phyloP scores from a whole-genome alignment of 768 basidiomycete species.

The Sarcodon sp. region DNA sequence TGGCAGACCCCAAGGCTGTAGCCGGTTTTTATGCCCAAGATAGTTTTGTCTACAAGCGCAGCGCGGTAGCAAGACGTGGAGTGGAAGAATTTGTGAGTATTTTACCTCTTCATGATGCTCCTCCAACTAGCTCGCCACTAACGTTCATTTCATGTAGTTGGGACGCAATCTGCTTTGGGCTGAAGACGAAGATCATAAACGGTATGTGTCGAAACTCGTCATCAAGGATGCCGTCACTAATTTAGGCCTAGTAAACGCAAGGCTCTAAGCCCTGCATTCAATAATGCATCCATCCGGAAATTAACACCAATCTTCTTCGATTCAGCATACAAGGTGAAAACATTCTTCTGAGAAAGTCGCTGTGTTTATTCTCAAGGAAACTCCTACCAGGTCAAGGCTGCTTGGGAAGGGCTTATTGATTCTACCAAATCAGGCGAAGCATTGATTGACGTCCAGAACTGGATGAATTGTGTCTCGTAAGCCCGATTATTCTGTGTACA shows the following conservation, averaged over 20 bases:
- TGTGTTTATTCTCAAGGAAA: too few relatives aligned
- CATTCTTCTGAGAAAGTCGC: not conserved
- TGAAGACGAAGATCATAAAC: slow-evolving; percentile 29
- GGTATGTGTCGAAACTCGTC: slow-evolving; percentile 18
- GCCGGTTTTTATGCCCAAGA: slow-evolving; percentile 38
- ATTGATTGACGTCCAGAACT: slow-evolving; percentile 34
- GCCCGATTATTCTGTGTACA: slow-evolving; percentile 8
- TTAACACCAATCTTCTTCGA: slow-evolving; percentile 2
- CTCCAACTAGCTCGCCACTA: too few relatives aligned
- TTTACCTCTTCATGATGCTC: too few relatives aligned
- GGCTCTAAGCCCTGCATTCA: slow-evolving; percentile 1
- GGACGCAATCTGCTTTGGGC: slow-evolving; percentile 26
- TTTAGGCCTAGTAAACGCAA: slow-evolving; percentile 4
- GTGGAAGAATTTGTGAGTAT: slow-evolving; percentile 24
- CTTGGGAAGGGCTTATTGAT: slow-evolving; percentile 18
- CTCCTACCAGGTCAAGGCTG: slow-evolving; percentile 18
- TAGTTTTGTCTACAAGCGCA: slow-evolving; percentile 33
- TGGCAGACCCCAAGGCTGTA: slow-evolving; percentile 28
- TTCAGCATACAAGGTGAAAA: not conserved
- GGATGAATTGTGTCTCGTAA: slow-evolving; percentile 37
- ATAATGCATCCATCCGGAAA: not conserved
- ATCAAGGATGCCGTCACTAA: not conserved
- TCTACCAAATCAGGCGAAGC: slow-evolving; percentile 10
- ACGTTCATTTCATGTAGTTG: slow-evolving; percentile 5
- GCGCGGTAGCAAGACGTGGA: slow-evolving; percentile 16